Base-by-base conservation (phyloP, 2,329 filamentous ascomycete species). In the Arthrobotrys entomopaga region DNA sequence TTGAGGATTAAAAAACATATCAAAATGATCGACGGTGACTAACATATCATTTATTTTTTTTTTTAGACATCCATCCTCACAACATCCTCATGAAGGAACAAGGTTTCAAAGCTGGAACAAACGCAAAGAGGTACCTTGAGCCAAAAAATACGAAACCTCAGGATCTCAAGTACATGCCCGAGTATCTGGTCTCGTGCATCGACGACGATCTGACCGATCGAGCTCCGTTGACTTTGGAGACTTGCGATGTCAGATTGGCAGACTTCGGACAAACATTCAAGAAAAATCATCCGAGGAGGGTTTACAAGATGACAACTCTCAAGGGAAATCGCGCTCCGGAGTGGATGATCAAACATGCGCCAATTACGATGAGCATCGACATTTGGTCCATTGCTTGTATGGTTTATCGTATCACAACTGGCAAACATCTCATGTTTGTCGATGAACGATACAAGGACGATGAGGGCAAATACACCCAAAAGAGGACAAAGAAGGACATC, bases 11-110 rank as follows among this genome's bases (percentile, higher is more conserved):
- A 29, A 54, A 16, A 38, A 16, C 50, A 8, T 5, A 48, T 34
- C 13, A 53, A 16, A 3, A 34, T 50, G 15, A 46, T 6, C 19
- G 42, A 29, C n/a, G 20, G 60, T 10, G 3, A n/a, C 26, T 8
- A 34, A 46, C 38, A 59, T 42, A 8, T 7, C 7, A 46, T 1
- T 46, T 19, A 38, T 16, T 16, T 56, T 56, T 42, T 2, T 0
- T 16, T 19, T 38, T 54, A 69, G 69, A 74, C 22, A 74, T 74
- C 38, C 70, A 74, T 20, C 70, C 70, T n/a, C 63, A 74, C 52
- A 74, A 74, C 57, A 66, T 74, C 19, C 63, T 74, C 13, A 74
- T 74, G 70, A 74, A 74, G 24, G 70, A 74, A 52, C 52, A 67
- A 42, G 70, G 70, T 1, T 74, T 67, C 63, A 29, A 67, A 22